These are phyloP conservation scores for Staphylotrichum longicolle DNA, from an alignment of 495 filamentous ascomycete genomes.

Conservation along the genomic window DNA sequence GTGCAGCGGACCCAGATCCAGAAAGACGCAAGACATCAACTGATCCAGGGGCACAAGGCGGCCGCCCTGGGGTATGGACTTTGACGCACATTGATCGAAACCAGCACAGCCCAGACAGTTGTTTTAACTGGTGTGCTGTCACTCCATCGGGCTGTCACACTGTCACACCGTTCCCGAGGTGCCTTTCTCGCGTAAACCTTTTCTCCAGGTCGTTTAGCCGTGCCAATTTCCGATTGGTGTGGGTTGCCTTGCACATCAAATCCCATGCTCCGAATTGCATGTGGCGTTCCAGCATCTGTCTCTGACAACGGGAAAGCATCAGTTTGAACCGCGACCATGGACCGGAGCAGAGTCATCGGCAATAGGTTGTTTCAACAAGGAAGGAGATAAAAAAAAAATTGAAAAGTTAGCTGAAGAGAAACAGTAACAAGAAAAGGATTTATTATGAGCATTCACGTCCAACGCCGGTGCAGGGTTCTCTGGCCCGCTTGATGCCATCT, in stretches of 20 bases:
- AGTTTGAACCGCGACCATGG: no score
- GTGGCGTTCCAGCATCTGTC: no score
- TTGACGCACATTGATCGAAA: neutral
- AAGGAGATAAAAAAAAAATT: no score
- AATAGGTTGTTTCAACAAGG: no score
- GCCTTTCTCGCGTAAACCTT: neutral
- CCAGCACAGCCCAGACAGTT: neutral
- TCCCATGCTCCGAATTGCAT: neutral
- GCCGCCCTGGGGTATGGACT: neutral
- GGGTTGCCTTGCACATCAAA: constrained; percentile 6
- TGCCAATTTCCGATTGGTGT: constrained; percentile 14
- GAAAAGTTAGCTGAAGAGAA: no score
- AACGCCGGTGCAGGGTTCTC: no score
- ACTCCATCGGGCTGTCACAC: neutral
- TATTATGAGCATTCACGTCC: no score
- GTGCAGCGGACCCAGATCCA: neutral
- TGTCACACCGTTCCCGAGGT: neutral
- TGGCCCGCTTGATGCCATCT: no score
- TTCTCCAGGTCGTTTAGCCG: constrained; percentile 5
- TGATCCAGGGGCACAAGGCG: constrained; percentile 1
- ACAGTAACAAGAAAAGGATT: no score
- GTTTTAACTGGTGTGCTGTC: constrained; percentile 1
- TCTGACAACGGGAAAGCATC: no score
- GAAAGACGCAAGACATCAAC: neutral
- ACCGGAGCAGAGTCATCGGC: no score